These are phyloP conservation scores for Annulohypoxylon stygium DNA, from an alignment of 495 filamentous ascomycete species.

Conservation along the genomic window DNA sequence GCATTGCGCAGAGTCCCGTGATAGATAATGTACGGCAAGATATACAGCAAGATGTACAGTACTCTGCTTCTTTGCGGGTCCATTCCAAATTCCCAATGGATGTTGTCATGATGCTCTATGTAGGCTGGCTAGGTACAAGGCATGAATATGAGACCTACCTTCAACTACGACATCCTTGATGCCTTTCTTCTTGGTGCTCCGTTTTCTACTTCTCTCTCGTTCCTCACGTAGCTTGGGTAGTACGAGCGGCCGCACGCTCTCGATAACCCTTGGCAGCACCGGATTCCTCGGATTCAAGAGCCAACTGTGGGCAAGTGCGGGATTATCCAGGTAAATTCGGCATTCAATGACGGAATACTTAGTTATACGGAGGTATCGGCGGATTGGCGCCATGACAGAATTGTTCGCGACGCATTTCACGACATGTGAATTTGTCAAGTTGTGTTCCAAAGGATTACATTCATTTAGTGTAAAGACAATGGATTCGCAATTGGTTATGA, in stretches of 20 bases:
- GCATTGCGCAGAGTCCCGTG: conserved; percentile 18
- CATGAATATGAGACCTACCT: conserved; percentile 66
- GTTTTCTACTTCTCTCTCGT: conserved; percentile 73
- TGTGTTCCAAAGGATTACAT: conserved; percentile 1
- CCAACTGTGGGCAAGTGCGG: conserved; percentile 82
- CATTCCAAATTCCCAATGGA: neutral
- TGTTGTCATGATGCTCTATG: conserved; percentile 11
- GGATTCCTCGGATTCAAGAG: conserved; percentile 79
- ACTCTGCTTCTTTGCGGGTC: conserved; percentile 14
- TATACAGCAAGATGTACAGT: conserved; percentile 20
- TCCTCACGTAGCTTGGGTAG: conserved; percentile 93
- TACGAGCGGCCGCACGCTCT: conserved; percentile 84
- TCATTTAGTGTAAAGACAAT: neutral
- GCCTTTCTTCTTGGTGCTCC: conserved; percentile 73
- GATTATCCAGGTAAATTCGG: conserved; percentile 94
- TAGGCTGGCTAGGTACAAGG: neutral
- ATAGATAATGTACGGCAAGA: conserved; percentile 23
- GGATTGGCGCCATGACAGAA: conserved; percentile 79
- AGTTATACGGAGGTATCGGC: conserved; percentile 85
- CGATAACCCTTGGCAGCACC: conserved; percentile 83
- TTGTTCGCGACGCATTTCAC: conserved; percentile 33
- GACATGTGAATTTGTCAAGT: conserved; percentile 10
- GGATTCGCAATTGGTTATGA: conserved; percentile 19
- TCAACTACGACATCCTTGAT: conserved; percentile 89
- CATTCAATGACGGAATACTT: conserved; percentile 93